These are phyloP conservation scores for Diaporthe sp. DNA, from an alignment of 2,329 filamentous ascomycete genomes.

Conservation along the genomic window DNA sequence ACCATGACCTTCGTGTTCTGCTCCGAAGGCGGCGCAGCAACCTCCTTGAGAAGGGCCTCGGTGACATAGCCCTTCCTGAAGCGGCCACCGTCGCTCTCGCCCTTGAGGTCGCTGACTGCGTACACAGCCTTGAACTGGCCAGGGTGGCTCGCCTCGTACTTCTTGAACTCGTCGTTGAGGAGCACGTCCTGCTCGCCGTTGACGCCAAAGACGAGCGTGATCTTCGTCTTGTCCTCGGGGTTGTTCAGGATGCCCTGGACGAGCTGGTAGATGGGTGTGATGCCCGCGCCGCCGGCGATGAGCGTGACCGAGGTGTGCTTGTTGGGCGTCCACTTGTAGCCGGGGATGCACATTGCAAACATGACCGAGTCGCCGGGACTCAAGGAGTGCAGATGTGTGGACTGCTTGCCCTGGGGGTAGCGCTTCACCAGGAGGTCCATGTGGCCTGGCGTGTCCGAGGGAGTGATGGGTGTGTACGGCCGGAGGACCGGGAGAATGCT, in stretches of 20 bases:
- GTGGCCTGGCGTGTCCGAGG: constrained; percentile 67
- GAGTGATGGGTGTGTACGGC: constrained; percentile 75
- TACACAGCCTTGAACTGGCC: constrained; percentile 71
- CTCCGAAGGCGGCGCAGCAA: constrained; percentile 53
- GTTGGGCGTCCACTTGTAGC: constrained; percentile 68
- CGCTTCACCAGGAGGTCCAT: constrained; percentile 77
- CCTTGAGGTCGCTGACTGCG: constrained; percentile 44
- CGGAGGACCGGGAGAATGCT: constrained; percentile 71
- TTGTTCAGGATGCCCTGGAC: constrained; percentile 73
- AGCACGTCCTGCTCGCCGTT: constrained; percentile 75
- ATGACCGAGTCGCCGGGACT: constrained; percentile 72
- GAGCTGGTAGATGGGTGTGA: constrained; percentile 79
- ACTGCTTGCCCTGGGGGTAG: constrained; percentile 76
- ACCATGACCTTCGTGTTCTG: constrained; percentile 73
- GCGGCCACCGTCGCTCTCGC: neutral
- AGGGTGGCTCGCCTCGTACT: constrained; percentile 63
- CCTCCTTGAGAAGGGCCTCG: constrained; percentile 66
- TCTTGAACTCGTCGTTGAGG: constrained; percentile 68
- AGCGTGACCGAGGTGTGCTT: constrained; percentile 68
- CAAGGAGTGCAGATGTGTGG: constrained; percentile 76
- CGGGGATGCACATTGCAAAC: constrained; percentile 68
- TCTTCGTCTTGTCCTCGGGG: constrained; percentile 71
- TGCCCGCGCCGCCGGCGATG: constrained; percentile 80
- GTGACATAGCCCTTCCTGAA: constrained; percentile 69
- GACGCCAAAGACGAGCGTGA: constrained; percentile 77